Base-by-base conservation (phyloP, 331 rosid species). In the Malus hybrid region DNA sequence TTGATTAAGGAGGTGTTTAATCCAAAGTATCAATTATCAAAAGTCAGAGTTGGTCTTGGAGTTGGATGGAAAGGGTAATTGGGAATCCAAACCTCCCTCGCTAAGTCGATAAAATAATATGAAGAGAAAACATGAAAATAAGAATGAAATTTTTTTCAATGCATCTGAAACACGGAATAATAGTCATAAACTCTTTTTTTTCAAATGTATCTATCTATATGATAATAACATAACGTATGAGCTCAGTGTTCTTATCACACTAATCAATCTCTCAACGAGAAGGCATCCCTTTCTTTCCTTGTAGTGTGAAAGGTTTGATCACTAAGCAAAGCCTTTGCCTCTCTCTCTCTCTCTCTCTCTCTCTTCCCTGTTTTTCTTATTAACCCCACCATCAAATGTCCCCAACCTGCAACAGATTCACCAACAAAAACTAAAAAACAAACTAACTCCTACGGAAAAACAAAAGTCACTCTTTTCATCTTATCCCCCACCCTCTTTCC, bases 281-380 rank as follows among this genome's bases (percentile, higher is more conserved):
- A 88, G 89, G 60, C 62, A 88, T 86, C 85, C 96, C 68, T 88
- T 89, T 82, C 97, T 44, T 44, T 44, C 50, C 50, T 88, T 86
- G 32, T 22, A 71, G 66, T 81, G 69, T 62, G 70, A 55, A 52
- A 83, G 71, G 85, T 87, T 83, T 91, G 84, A 82, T 80, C 66
- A 36, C 79, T 72, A 84, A 86, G 83, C 85, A 81, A 64, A 70
- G 66, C 73, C 73, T 20, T 44, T 44, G 15, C 48, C 74, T 69
- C 75, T 55, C 20, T 63, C 72, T 68, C 72, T 68, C 29, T 65
- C 68, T 65, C 42, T 20, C 63, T 44, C 18, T 48, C 28, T 55
- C 73, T 15, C 74, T 56, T 22, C 2, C 65, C 24, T 20, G 3
- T 7, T 29, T 70, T 77, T 39, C 30, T 15, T 15, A 24, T 44